Percentiles rank a stretch among this genome's conserved stretches.
Conservation (phyloP, 768 basidiomycete genomes). For the Hypholoma sublateritium region DNA sequence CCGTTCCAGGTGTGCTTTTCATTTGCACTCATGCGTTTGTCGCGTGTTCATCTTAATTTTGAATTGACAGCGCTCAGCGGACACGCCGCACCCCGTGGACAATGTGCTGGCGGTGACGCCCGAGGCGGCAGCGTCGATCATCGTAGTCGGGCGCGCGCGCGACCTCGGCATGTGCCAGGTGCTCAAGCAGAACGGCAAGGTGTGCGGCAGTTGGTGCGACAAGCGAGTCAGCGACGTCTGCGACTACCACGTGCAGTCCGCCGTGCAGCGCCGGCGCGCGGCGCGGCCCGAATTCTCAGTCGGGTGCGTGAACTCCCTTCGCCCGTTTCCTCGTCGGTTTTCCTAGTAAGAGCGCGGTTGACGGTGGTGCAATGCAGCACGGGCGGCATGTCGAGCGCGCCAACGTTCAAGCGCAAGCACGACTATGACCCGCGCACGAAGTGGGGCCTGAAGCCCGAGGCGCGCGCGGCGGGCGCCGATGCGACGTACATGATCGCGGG, state of each 20-base stretch:
- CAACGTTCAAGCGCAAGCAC: conserved; percentile 50
- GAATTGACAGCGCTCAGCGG: conserved; percentile 38
- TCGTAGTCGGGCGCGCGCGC: conserved; percentile 80
- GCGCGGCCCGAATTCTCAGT: conserved; percentile 83
- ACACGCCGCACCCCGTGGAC: conserved; percentile 71
- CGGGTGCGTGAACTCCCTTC: conserved; percentile 68
- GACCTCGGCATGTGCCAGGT: conserved; percentile 89
- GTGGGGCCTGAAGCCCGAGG: conserved; percentile 70
- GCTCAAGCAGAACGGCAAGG: conserved; percentile 72
- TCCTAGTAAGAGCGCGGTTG: no score
- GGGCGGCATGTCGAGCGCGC: conserved; percentile 61
- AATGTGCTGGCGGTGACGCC: conserved; percentile 91
- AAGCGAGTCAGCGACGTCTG: conserved; percentile 84
- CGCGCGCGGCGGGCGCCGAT: conserved; percentile 26
- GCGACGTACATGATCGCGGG: conserved; percentile 84
- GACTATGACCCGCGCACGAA: conserved; percentile 70
- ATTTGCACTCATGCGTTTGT: not conserved
- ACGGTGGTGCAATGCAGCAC: conserved; percentile 45
- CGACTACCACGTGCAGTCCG: conserved; percentile 87
- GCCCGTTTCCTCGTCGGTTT: not conserved
- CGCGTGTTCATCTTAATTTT: not conserved
- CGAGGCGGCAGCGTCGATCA: conserved; percentile 73
- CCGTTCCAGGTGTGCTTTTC: conserved; percentile 69
- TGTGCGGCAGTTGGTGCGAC: conserved; percentile 90
- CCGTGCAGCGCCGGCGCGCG: conserved; percentile 72